These are phyloP conservation scores for Trichoderma cornu-damae DNA, from an alignment of 2,329 filamentous ascomycete genomes.

Conservation along the genomic window DNA sequence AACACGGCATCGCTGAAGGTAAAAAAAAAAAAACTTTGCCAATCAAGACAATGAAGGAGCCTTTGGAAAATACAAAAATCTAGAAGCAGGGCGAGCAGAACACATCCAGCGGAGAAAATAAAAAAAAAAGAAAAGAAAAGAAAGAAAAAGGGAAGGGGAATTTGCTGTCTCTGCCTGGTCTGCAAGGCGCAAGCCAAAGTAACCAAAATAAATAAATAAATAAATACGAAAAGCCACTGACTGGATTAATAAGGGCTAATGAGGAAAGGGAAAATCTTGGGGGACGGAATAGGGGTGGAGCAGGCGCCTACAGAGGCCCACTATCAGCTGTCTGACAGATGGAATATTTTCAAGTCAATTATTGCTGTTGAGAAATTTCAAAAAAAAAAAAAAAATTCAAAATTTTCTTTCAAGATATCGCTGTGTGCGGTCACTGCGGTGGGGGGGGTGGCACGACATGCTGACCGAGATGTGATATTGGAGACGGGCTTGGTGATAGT, in stretches of 20 bases:
- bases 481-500: constrained; percentile 3
- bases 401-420: background rate
- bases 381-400: background rate
- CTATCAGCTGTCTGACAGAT: too few relatives aligned
- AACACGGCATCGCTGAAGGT: background rate
- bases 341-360: background rate
- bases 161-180: constrained; percentile 1
- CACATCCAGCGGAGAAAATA: background rate
- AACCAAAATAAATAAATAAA: too few relatives aligned
- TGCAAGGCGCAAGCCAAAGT: background rate
- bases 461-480: constrained; percentile 15
- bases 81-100: background rate
- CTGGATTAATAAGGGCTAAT: too few relatives aligned
- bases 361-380: too few relatives aligned
- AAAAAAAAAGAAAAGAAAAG: too few relatives aligned
- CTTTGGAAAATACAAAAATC: background rate
- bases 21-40: background rate
- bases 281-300: background rate
- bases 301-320: too few relatives aligned
- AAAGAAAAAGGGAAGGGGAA: background rate
- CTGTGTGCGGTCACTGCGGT: too few relatives aligned
- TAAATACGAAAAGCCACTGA: background rate
- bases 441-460: constrained; percentile 7
- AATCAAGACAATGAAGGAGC: background rate
- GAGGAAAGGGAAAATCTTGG: background rate